Conservation (phyloP, 1,284 basidiomycete genomes). For the Ustilago xerochloae region DNA sequence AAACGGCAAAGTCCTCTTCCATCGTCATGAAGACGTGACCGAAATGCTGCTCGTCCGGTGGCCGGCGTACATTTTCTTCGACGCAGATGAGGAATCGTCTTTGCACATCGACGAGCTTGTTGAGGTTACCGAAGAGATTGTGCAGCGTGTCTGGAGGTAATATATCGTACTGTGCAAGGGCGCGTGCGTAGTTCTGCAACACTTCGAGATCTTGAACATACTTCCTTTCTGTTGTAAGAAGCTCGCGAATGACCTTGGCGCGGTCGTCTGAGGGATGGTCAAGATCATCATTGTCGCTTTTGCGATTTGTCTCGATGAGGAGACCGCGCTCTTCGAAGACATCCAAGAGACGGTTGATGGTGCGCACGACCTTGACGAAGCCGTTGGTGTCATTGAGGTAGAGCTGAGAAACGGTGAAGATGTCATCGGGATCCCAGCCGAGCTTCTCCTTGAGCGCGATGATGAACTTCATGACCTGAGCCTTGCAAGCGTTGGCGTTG, state of each 20-base stretch:
- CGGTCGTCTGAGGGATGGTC: constrained; percentile 72
- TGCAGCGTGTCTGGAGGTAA: constrained; percentile 95
- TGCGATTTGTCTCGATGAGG: constrained; percentile 72
- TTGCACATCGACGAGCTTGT: constrained; percentile 95
- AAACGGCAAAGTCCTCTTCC: constrained; percentile 77
- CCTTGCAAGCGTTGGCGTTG: constrained; percentile 81
- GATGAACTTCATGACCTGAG: constrained; percentile 72
- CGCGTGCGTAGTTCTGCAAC: constrained; percentile 73
- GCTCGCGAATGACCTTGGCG: constrained; percentile 83
- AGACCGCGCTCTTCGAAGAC: constrained; percentile 81
- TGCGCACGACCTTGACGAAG: constrained; percentile 90
- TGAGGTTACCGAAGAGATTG: constrained; percentile 92
- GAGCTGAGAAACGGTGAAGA: constrained; percentile 77
- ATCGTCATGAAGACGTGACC: constrained; percentile 74
- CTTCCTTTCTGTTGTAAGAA: constrained; percentile 93
- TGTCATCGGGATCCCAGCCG: constrained; percentile 70
- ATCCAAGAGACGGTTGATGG: constrained; percentile 87
- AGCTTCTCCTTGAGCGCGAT: constrained; percentile 72
- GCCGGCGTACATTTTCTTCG: constrained; percentile 72
- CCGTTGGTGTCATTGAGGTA: constrained; percentile 92
- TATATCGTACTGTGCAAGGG: constrained; percentile 80
- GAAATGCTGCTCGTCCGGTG: constrained; percentile 75
- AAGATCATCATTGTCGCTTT: constrained; percentile 55
- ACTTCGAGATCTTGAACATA: constrained; percentile 98
- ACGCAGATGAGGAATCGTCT: constrained; percentile 94